phyloP scores from a whole-genome alignment of 176 grass and related monocot species.

The Hordeum marinum region DNA sequence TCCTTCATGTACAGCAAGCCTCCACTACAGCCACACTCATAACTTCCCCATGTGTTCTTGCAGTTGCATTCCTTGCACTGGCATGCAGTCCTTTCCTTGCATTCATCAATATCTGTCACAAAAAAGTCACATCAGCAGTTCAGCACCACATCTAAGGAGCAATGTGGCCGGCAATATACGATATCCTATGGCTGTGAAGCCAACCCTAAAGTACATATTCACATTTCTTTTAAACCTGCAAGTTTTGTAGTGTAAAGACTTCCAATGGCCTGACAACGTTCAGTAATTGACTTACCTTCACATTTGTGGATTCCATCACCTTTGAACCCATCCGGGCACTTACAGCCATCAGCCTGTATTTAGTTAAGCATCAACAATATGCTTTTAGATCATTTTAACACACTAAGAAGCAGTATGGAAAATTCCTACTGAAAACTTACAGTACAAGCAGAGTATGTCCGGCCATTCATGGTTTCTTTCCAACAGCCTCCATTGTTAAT shows the following conservation, averaged over 20 bases:
- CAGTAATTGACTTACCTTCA: conserved; percentile 50
- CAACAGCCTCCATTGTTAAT: conserved; percentile 96
- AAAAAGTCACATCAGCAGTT: conserved; percentile 21
- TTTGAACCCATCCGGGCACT: conserved; percentile 76
- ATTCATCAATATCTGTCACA: conserved; percentile 87
- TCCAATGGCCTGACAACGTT: background rate
- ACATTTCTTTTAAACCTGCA: background rate
- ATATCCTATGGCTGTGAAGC: background rate
- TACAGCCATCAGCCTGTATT: conserved; percentile 79
- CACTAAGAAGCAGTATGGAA: background rate
- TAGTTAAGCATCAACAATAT: background rate
- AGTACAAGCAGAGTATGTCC: conserved; percentile 69
- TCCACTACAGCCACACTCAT: conserved; percentile 70
- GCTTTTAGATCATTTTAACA: background rate
- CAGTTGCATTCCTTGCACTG: conserved; percentile 91
- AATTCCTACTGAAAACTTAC: conserved; percentile 39
- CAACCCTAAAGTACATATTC: background rate
- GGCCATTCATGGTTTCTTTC: conserved; percentile 67
- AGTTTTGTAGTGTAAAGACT: background rate
- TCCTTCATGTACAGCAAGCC: conserved; percentile 91
- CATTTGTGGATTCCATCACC: conserved; percentile 77
- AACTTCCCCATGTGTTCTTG: conserved; percentile 95
- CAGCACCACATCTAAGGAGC: background rate
- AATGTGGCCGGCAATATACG: background rate
- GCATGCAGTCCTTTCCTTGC: conserved; percentile 73